These are phyloP conservation scores for Onygena corvina DNA, from an alignment of 2,329 filamentous ascomycete genomes.

Conservation along the genomic window DNA sequence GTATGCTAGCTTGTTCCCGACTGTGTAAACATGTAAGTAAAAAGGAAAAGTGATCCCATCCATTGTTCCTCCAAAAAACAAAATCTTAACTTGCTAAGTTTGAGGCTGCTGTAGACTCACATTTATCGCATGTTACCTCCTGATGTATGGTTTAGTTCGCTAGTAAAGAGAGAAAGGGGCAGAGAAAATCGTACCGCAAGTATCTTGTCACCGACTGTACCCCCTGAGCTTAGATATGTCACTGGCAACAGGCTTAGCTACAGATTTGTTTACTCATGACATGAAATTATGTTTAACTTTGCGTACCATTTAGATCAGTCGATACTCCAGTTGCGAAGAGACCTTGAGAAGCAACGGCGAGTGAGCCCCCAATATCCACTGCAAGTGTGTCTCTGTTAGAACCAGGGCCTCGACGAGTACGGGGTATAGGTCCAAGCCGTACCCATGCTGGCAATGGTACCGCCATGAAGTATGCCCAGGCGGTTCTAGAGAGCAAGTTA, in stretches of 20 bases:
- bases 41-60: conserved; percentile 1
- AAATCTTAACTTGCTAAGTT: not conserved
- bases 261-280: not conserved
- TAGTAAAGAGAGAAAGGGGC: not conserved
- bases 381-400: not conserved
- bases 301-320: conserved; percentile 50
- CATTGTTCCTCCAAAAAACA: not conserved
- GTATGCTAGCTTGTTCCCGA: conserved; percentile 54
- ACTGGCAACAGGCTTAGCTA: conserved; percentile 28
- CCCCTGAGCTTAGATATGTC: conserved; percentile 52
- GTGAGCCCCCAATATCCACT: conserved; percentile 55
- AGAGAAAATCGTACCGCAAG: conserved; percentile 34
- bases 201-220: conserved; percentile 50
- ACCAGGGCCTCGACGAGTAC: not conserved
- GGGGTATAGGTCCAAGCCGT: conserved; percentile 13
- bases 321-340: conserved; percentile 56
- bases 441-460: conserved; percentile 53
- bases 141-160: conserved; percentile 14
- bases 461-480: conserved; percentile 54
- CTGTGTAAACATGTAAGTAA: too few relatives aligned
- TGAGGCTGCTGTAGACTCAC: conserved; percentile 28
- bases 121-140: conserved; percentile 55
- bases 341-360: conserved; percentile 53
- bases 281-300: not conserved
- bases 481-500: conserved; percentile 41